phyloP scores from a whole-genome alignment of 2,329 filamentous ascomycete species.

The Ophiosphaerella narmari region DNA sequence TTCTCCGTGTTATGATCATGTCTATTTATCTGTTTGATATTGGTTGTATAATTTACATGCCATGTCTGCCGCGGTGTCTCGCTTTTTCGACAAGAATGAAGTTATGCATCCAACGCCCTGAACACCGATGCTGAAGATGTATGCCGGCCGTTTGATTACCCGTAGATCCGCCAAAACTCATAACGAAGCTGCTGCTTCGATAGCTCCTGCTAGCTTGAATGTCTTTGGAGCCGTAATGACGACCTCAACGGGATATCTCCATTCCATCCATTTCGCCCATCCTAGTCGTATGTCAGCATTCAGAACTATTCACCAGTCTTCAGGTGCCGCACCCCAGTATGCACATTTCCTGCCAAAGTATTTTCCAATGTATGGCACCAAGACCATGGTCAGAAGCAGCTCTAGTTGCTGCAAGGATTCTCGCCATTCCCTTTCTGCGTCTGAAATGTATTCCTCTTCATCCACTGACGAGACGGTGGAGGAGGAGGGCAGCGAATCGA shows the following conservation, averaged over 20 bases:
- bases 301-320: not conserved
- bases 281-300: constrained; percentile 58
- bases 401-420: constrained; percentile 93
- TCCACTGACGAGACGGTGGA: constrained; percentile 56
- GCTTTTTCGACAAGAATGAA: not conserved
- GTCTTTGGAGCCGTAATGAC: constrained; percentile 51
- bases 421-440: constrained; percentile 94
- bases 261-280: constrained; percentile 93
- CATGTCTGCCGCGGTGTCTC: not conserved
- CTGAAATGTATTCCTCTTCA: constrained; percentile 68
- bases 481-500: constrained; percentile 57
- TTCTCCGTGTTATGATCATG: too few species aligned
- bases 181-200: constrained; percentile 54
- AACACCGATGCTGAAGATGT: not conserved
- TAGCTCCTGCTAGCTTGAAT: constrained; percentile 53
- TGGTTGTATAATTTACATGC: not conserved
- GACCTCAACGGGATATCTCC: constrained; percentile 85
- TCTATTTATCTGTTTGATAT: too few species aligned
- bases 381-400: constrained; percentile 88
- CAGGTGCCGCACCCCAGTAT: constrained; percentile 79
- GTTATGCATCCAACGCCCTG: not conserved
- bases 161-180: constrained; percentile 16
- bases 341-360: constrained; percentile 93
- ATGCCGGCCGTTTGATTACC: constrained; percentile 14
- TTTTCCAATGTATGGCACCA: constrained; percentile 93